These are phyloP conservation scores for Fusarium subglutinans DNA, from an alignment of 2,329 filamentous ascomycete species.

Conservation along the genomic window DNA sequence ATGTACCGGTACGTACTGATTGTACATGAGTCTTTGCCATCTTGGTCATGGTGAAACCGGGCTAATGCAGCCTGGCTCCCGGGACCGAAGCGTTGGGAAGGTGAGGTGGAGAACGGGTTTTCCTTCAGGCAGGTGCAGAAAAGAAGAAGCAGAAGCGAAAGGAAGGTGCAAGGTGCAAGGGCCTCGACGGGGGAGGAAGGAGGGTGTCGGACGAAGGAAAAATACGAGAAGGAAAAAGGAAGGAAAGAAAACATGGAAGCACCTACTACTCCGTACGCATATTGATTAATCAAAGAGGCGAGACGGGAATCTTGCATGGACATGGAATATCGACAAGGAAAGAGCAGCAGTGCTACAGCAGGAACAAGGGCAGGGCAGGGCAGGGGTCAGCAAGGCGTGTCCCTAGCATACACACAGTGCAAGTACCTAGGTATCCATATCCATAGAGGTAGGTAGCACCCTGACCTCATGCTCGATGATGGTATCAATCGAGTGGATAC, in stretches of 20 bases:
- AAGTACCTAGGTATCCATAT: not conserved
- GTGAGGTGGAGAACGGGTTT: slow-evolving; percentile 18
- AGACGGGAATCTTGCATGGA: slow-evolving; percentile 37
- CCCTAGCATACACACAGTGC: not conserved
- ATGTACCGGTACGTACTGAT: slow-evolving; percentile 22
- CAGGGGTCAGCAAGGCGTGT: not conserved
- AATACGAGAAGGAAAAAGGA: not conserved
- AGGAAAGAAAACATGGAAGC: slow-evolving; percentile 3
- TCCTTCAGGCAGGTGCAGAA: slow-evolving; percentile 5
- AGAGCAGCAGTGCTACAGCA: not conserved
- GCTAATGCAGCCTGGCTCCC: slow-evolving; percentile 41
- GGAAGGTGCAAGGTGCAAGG: not conserved
- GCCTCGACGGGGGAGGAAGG: not conserved
- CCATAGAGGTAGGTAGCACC: not conserved
- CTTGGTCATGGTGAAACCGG: slow-evolving; percentile 28
- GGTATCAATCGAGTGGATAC: slow-evolving; percentile 21
- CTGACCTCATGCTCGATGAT: not conserved
- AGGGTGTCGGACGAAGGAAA: not conserved
- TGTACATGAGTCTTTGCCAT: not conserved
- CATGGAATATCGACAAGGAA: slow-evolving; percentile 18
- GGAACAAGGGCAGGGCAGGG: not conserved
- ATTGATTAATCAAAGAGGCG: slow-evolving; percentile 20
- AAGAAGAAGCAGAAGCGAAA: not conserved
- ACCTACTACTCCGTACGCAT: not conserved
- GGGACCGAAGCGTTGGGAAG: slow-evolving; percentile 42